Evolutionary conservation across 768 basidiomycete species (phyloP), one percentile per base, ranked within the genome.

Genomic region (Agaricus sinodeliciosus): DNA sequence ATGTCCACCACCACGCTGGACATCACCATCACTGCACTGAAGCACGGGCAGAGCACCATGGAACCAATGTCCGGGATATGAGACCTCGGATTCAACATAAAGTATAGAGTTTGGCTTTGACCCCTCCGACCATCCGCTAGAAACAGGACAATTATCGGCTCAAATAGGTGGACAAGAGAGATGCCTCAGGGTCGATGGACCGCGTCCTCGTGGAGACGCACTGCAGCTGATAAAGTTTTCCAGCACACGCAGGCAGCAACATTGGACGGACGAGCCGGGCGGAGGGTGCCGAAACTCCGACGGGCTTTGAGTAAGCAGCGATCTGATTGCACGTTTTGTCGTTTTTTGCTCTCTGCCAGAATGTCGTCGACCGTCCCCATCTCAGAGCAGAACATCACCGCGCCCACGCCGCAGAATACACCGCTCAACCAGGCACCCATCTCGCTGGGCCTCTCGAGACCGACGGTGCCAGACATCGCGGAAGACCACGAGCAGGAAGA

Each of bases 361-460:
- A 90, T 90, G 87, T 85, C 85, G 44, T 79, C 79, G 64, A 83
- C 74, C 64, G 68, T 90, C 49, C 79, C 82, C 61, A 88, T 90
- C 66, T 69, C 73, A 26, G 65, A 69, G 16, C 53, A 55, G 51
- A 80, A 80, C 69, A 72, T 84, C 22, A 84, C 87, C 3, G 92
- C 93, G n/a, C 92, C 93, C 7, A 96, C 93, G 13, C 93, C 93
- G 19, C 88, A 90, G 73, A 95, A 96, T 71, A 95, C 94, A 3
- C 94, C 93, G 9, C 72, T 92, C 56, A 83, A 74, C 49, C 81
- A 88, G 59, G 88, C 89, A 11, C 90, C 91, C 51, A 85, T 95
- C 68, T 77, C 85, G 0, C 55, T 71, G 5, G 88, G 85, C 51
- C 77, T 94, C 55, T 93, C 91, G 43, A 82, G 90, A 61, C 94